Base-by-base conservation (phyloP, 306 rosid species). In the Cucurbita pepo region DNA sequence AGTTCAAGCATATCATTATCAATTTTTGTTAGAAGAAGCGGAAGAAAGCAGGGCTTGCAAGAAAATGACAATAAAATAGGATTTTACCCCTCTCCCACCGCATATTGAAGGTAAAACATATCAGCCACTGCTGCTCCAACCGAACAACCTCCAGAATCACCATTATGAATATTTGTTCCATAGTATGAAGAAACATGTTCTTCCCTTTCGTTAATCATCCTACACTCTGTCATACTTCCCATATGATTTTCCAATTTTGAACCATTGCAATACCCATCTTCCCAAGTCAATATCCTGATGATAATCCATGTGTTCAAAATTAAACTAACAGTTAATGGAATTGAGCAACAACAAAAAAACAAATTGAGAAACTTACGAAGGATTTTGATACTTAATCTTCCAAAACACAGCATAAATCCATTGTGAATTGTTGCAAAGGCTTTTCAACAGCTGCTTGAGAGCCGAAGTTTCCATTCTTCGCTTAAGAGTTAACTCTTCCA, bases 401-500 rank as follows among this genome's bases (percentile, higher is more conserved):
- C 98, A 94, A 84, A 94, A 90, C 25, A 90, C 96, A 69, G 88
- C 94, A 84, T 90, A 94, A 3, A 81, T 82, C 98, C 98, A 94
- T 51, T 43, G 88, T 45, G 87, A 78, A 76, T 83, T 41, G 66
- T 78, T 83, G 85, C 98, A 90, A 69, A 94, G 77, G 77, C 87
- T 79, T 76, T 80, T 85, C 85, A 94, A 82, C 51, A 90, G 81
- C 78, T 82, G 83, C 64, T 76, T 75, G 56, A 86, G 79, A 56
- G 83, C 76, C 78, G 76, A 73, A 77, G 85, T 77, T 73, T 81
- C 98, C 97, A 90, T 94, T 34, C 37, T 94, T 30, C 51, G 41
- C 48, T 69, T 56, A 74, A 76, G 62, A 37, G 30, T 63, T 69
- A 57, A 81, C 44, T 21, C 81, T 74, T 51, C 41, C 8, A 55